Base-by-base conservation (phyloP, 31 red algal species). In the Odonthalia washingtoniensis region DNA sequence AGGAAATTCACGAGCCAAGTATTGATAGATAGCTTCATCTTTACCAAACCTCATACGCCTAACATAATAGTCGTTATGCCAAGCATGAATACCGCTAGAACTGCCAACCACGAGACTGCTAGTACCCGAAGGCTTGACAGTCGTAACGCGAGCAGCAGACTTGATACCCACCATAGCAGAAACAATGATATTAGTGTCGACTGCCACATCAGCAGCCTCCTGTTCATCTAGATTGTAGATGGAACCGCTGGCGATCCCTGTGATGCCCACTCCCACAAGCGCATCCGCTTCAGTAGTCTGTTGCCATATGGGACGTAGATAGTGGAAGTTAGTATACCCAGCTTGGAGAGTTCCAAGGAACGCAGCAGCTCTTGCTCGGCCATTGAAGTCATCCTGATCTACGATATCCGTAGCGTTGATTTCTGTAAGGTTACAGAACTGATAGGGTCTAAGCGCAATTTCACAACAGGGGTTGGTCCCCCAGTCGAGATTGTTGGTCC, bases 381-480 rank as follows among this genome's bases (percentile, higher is more conserved):
- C 64, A 67, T 67, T 67, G 27, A 67, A 67, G 33, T 67, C 64
- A 33, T 30, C 64, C 64, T 67, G 64, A 44, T 44, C 42, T 67
- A 30, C 64, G 33, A 67, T 67, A 67, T 30, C 33, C 64, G 30
- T 35, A 67, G 64, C 64, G 33, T 67, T 67, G 33, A 67, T 67
- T 67, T 67, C 64, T 67, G 64, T 67, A 33, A 67, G 33, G 33
- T 67, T 67, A 67, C 64, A 67, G 33, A 67, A 67, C 27, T 30
- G 27, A 67, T 33, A 67, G 33, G 64, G 64, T 67, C 64, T 67
- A 33, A 67, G 33, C 27, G 64, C 27, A 67, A 67, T 67, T 67
- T 67, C 64, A 67, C 64, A 67, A 67, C 64, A 67, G 27, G 64
- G 64, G 33, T 67, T 67, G 27, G 64, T 67, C 64, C 64, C 64